These are phyloP conservation scores for Lolium rigidum DNA, from an alignment of 176 grass and related monocot species.

Conservation along the genomic window DNA sequence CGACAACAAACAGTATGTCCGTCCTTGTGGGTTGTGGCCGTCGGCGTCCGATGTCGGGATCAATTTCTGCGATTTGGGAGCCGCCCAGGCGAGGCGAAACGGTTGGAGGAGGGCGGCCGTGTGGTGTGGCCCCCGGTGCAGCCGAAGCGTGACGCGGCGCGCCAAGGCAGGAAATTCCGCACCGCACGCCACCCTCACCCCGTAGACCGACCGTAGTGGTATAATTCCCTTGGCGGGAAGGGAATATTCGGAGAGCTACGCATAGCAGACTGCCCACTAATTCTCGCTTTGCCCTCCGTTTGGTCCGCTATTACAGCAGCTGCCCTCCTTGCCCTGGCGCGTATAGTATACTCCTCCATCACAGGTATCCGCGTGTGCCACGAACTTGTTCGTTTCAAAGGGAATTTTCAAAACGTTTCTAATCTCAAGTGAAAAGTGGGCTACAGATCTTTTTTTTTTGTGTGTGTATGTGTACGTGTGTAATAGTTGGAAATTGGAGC, in stretches of 20 bases:
- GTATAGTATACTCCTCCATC: too few relatives aligned
- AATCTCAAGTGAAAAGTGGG: too few relatives aligned
- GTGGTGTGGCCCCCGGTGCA: not conserved
- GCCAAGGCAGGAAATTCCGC: not conserved
- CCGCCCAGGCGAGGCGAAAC: not conserved
- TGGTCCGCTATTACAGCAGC: not conserved
- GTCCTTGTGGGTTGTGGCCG: too few relatives aligned
- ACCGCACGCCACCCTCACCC: slow-evolving; percentile 33
- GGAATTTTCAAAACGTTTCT: not conserved
- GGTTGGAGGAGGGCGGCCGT: not conserved
- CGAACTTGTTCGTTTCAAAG: not conserved
- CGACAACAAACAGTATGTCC: not conserved
- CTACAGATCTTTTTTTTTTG: not conserved
- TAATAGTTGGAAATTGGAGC: too few relatives aligned
- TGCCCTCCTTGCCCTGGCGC: not conserved
- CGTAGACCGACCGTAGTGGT: not conserved
- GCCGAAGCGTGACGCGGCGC: not conserved
- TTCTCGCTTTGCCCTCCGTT: not conserved
- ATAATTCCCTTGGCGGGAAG: slow-evolving; percentile 50
- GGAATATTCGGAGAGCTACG: slow-evolving; percentile 50
- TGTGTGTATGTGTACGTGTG: too few relatives aligned
- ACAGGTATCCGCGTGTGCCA: too few relatives aligned
- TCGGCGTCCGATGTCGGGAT: not conserved
- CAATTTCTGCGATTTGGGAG: not conserved
- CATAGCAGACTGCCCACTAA: not conserved